phyloP scores from a whole-genome alignment of 2,329 filamentous ascomycete species.

The Colletotrichum sp. region DNA sequence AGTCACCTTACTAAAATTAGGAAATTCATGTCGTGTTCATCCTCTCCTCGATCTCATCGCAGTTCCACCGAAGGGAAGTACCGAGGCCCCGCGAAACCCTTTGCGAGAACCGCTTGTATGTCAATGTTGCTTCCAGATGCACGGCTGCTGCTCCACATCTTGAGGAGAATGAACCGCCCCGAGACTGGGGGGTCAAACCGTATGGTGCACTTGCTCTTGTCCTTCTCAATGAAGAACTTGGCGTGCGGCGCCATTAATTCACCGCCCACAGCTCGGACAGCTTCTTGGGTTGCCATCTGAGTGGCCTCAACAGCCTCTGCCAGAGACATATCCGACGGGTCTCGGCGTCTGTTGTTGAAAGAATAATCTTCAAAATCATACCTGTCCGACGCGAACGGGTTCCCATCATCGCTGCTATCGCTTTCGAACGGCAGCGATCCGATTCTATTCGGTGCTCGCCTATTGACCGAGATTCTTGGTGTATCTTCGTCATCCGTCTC shows the following conservation, averaged over 20 bases:
- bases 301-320: slow-evolving; percentile 50
- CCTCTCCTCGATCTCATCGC: slow-evolving; percentile 43
- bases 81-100: slow-evolving; percentile 84
- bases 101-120: slow-evolving; percentile 83
- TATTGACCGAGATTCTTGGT: slow-evolving; percentile 26
- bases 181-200: slow-evolving; percentile 84
- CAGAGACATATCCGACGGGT: slow-evolving; percentile 32
- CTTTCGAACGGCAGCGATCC: slow-evolving; percentile 61
- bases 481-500: slow-evolving; percentile 48
- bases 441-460: slow-evolving; percentile 56
- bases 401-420: slow-evolving; percentile 43
- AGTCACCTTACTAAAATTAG: background rate
- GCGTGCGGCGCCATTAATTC: slow-evolving; percentile 75
- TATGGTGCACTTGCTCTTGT: slow-evolving; percentile 85
- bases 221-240: slow-evolving; percentile 81
- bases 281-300: slow-evolving; percentile 60
- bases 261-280: slow-evolving; percentile 60
- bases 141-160: slow-evolving; percentile 83
- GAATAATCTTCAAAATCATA: slow-evolving; percentile 34
- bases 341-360: slow-evolving; percentile 26
- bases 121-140: slow-evolving; percentile 77
- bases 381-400: slow-evolving; percentile 30
- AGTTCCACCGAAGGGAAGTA: slow-evolving; percentile 77
- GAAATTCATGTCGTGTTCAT: background rate
- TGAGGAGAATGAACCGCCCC: slow-evolving; percentile 83